These are phyloP conservation scores for Dinochytrium kinnereticum DNA, from an alignment of 371 early-diverging fungal species.

Conservation along the genomic window DNA sequence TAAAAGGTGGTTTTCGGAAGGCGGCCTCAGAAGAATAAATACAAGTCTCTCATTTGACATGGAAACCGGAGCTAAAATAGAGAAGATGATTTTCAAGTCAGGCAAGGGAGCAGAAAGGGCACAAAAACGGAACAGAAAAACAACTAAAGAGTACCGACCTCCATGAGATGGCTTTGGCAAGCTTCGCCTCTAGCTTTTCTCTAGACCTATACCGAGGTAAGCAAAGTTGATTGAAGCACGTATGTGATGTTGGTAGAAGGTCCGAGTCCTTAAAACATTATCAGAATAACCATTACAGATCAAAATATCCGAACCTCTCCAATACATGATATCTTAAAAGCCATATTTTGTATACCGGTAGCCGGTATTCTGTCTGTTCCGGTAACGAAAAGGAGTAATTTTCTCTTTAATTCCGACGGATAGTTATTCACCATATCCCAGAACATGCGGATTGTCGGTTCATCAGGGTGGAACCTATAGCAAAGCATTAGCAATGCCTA, in stretches of 20 bases:
- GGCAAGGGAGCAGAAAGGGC: background rate
- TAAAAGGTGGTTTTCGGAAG: background rate
- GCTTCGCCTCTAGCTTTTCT: conserved; percentile 79
- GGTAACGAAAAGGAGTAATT: conserved; percentile 93
- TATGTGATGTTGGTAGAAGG: conserved; percentile 91
- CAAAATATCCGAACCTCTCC: conserved; percentile 61
- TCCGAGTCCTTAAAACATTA: conserved; percentile 61
- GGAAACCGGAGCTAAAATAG: conserved; percentile 35
- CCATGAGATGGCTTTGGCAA: conserved; percentile 78
- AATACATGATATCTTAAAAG: conserved; percentile 78
- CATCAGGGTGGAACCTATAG: conserved; percentile 35
- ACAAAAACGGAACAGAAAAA: too few species aligned
- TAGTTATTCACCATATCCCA: conserved; percentile 87
- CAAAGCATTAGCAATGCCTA: background rate
- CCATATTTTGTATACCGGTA: conserved; percentile 79
- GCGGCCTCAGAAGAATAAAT: background rate
- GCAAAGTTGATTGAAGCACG: conserved; percentile 94
- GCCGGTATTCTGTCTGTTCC: conserved; percentile 97
- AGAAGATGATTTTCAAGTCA: background rate
- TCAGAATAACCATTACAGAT: background rate
- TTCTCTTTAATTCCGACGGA: conserved; percentile 71
- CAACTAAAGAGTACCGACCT: too few species aligned
- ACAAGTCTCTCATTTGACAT: conserved; percentile 22
- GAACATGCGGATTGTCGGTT: conserved; percentile 63
- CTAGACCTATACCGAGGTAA: conserved; percentile 79